Percentiles rank a stretch among this genome's conserved stretches.
Evolutionary conservation across 2,329 filamentous ascomycete genomes (phyloP).

Genomic region (Claviceps sp.): DNA sequence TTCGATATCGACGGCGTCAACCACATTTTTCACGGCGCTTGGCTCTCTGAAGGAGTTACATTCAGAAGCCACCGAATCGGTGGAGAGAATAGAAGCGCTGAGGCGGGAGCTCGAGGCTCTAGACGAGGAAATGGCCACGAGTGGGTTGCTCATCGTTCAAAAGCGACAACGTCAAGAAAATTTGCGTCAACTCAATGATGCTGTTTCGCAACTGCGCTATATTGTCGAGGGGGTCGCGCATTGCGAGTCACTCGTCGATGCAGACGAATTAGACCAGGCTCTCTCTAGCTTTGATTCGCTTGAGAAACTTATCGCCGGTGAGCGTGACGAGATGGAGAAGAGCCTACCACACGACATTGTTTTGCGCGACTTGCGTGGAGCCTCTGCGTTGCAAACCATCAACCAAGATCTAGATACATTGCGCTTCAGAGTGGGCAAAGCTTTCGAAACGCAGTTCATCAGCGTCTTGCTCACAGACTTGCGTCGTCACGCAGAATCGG

Average conservation of each 20-base stretch:
- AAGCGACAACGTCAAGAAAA: slow-evolving; percentile 75
- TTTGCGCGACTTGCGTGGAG: slow-evolving; percentile 57
- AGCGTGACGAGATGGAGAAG: slow-evolving; percentile 29
- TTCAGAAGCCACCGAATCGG: slow-evolving; percentile 81
- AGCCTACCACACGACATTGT: slow-evolving; percentile 18
- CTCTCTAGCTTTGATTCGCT: slow-evolving; percentile 64
- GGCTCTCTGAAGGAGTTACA: slow-evolving; percentile 85
- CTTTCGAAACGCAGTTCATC: slow-evolving; percentile 71
- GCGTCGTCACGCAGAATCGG: slow-evolving; percentile 61
- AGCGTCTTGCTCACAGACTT: slow-evolving; percentile 67
- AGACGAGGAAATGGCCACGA: slow-evolving; percentile 76
- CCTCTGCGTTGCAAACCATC: slow-evolving; percentile 70
- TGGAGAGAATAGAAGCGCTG: slow-evolving; percentile 69
- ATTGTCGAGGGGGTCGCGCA: slow-evolving; percentile 61
- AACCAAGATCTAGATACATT: slow-evolving; percentile 63
- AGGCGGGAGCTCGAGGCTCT: slow-evolving; percentile 67
- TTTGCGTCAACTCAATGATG: slow-evolving; percentile 64
- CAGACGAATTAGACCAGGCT: slow-evolving; percentile 70
- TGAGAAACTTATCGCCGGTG: slow-evolving; percentile 68
- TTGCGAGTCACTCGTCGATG: slow-evolving; percentile 72
- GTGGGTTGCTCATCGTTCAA: slow-evolving; percentile 73
- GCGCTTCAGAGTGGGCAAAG: slow-evolving; percentile 70
- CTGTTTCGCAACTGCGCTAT: slow-evolving; percentile 68
- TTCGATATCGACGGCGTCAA: slow-evolving; percentile 89
- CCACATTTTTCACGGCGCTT: slow-evolving; percentile 89